These are phyloP conservation scores for Hypoxylon sp. DNA, from an alignment of 2,329 filamentous ascomycete species.

Conservation along the genomic window DNA sequence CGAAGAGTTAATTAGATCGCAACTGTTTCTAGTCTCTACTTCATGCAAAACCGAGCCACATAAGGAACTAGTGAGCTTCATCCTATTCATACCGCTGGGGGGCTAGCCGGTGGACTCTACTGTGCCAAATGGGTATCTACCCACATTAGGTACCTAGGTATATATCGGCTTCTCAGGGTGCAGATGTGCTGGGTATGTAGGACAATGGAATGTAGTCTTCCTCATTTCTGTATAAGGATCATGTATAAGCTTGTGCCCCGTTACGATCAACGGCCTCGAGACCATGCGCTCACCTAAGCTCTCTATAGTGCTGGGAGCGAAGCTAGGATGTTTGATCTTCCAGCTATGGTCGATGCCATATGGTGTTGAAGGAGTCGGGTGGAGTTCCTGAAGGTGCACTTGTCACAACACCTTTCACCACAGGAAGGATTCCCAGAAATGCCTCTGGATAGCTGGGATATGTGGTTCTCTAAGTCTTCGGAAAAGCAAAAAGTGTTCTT, in stretches of 20 bases:
- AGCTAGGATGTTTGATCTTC: background rate
- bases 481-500: background rate
- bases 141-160: background rate
- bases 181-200: background rate
- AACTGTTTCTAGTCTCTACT: background rate
- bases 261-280: background rate
- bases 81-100: background rate
- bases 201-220: background rate
- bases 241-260: background rate
- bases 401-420: background rate
- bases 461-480: background rate
- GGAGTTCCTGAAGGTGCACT: background rate
- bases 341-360: background rate
- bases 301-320: background rate
- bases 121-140: too few relatives aligned
- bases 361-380: background rate
- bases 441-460: background rate
- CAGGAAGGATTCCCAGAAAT: background rate
- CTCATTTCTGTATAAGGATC: background rate
- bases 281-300: background rate
- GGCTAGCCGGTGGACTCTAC: background rate
- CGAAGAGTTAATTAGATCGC: background rate
- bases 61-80: background rate
- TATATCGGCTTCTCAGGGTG: background rate
- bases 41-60: background rate